Conservation (phyloP, 1,139 yeast genomes). For the Protomyces macrosporus region DNA sequence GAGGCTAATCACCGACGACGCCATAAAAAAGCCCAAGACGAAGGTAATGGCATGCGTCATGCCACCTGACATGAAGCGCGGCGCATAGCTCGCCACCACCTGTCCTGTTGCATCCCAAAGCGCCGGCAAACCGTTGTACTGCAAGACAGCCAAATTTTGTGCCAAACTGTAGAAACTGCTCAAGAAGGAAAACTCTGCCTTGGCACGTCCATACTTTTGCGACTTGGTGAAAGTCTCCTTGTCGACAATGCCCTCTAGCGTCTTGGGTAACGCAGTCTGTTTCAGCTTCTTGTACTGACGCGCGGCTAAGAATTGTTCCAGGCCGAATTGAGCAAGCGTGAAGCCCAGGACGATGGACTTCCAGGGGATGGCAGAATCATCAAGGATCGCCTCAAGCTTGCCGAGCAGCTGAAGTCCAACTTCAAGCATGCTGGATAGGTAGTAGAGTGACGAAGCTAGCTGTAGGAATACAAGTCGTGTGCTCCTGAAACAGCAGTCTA, state of each 20-base stretch:
- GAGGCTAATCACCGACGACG: slow-evolving; percentile 51
- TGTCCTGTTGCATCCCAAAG: slow-evolving; percentile 57
- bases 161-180: slow-evolving; percentile 50
- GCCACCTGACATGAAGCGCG: slow-evolving; percentile 38
- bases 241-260: slow-evolving; percentile 54
- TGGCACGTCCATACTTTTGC: slow-evolving; percentile 76
- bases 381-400: background rate
- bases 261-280: slow-evolving; percentile 54
- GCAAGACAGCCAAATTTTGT: slow-evolving; percentile 55
- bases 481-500: too few species aligned
- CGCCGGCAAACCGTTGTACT: slow-evolving; percentile 61
- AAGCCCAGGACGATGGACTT: slow-evolving; percentile 20
- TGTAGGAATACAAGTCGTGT: too few species aligned
- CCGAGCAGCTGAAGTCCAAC: background rate
- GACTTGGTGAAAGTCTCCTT: slow-evolving; percentile 71
- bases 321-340: slow-evolving; percentile 17
- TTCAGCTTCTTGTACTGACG: slow-evolving; percentile 72
- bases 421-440: background rate
- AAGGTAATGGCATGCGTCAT: slow-evolving; percentile 67
- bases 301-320: slow-evolving; percentile 50
- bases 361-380: slow-evolving; percentile 1
- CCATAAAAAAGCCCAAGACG: slow-evolving; percentile 47
- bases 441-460: too few species aligned
- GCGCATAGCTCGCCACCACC: slow-evolving; percentile 40
- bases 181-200: slow-evolving; percentile 63